phyloP scores from a whole-genome alignment of 176 grass and related monocot genomes.

The Triticum monococcum region DNA sequence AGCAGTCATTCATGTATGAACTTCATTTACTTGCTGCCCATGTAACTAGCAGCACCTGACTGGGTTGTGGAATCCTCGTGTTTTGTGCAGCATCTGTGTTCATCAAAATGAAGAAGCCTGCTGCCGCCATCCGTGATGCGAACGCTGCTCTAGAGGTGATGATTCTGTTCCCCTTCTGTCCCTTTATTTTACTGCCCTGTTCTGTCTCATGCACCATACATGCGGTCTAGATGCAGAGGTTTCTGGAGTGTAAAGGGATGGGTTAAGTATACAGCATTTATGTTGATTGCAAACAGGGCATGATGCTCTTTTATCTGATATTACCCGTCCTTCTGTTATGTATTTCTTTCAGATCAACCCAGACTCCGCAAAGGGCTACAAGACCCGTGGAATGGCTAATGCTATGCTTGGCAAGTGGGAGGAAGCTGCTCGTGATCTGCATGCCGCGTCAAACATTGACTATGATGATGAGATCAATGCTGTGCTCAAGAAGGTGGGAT shows the following conservation, averaged over 20 bases:
- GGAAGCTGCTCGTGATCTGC: conserved; percentile 82
- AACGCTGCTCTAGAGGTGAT: conserved; percentile 81
- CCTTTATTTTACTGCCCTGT: not conserved
- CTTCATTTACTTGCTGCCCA: not conserved
- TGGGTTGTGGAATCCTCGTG: not conserved
- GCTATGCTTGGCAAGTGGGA: conserved; percentile 95
- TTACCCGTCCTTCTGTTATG: not conserved
- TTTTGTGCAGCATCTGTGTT: conserved; percentile 68
- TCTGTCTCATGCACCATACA: not conserved
- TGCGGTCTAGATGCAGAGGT: not conserved
- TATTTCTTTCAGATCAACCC: conserved; percentile 70
- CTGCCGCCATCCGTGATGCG: conserved; percentile 93
- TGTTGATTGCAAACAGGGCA: not conserved
- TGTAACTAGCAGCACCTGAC: not conserved
- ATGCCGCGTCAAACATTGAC: conserved; percentile 87
- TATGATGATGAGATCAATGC: conserved; percentile 93
- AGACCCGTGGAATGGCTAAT: conserved; percentile 80
- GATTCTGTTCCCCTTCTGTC: not conserved
- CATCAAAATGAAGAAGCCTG: conserved; percentile 97
- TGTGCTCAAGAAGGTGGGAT: conserved; percentile 77
- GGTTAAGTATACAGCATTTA: not conserved
- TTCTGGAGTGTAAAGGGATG: not conserved
- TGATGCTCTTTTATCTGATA: not conserved
- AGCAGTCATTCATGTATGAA: not conserved
- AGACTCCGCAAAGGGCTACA: conserved; percentile 96